phyloP scores from a whole-genome alignment of 257 asterid species.

The Solanum pennellii region DNA sequence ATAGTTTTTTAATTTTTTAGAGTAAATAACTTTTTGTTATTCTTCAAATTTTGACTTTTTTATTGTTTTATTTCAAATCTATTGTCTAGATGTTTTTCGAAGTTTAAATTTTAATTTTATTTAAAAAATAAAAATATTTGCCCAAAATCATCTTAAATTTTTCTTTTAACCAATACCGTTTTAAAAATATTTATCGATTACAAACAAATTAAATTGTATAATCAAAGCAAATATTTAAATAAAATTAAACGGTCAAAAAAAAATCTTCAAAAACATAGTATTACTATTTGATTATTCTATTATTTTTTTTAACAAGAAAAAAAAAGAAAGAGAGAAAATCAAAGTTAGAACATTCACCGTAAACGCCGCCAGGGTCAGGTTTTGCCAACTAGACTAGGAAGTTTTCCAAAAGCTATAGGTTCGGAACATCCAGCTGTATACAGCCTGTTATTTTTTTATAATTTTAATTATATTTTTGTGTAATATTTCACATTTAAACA shows the following conservation, averaged over 20 bases:
- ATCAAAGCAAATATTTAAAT: too few species aligned
- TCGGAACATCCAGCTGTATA: constrained; percentile 25
- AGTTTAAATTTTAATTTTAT: too few species aligned
- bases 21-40: neutral
- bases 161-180: too few species aligned
- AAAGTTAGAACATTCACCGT: constrained; percentile 20
- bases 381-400: constrained; percentile 18
- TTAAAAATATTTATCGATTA: too few species aligned
- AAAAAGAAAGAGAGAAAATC: constrained; percentile 3
- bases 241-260: neutral
- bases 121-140: too few species aligned
- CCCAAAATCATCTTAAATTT: too few species aligned
- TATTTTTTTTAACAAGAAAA: too few species aligned
- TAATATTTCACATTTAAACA: neutral
- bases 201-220: too few species aligned
- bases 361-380: constrained; percentile 16
- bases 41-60: neutral
- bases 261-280: too few species aligned
- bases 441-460: constrained; percentile 26
- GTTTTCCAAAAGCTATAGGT: constrained; percentile 5
- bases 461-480: neutral
- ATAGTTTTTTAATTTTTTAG: neutral
- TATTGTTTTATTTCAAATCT: too few species aligned
- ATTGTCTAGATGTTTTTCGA: too few species aligned
- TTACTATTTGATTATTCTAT: neutral